Conservation (phyloP, 768 basidiomycete genomes). For the Mycena albidolilacea region DNA sequence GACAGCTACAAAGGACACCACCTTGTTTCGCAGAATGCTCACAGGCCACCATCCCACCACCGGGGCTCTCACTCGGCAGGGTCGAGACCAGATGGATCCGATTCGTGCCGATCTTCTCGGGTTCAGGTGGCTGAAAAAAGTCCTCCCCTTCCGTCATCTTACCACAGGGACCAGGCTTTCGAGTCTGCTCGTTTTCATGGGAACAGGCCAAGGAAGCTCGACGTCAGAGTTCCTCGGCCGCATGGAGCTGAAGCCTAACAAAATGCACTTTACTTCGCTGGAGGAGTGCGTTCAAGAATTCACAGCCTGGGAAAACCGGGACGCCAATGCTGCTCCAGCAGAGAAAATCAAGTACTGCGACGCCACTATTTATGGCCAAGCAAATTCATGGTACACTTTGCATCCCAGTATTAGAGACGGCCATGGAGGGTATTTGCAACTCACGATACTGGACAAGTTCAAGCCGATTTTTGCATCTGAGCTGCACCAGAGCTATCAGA, state of each 20-base stretch:
- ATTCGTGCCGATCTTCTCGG: neutral
- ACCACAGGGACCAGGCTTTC: neutral
- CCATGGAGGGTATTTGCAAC: neutral
- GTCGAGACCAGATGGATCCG: neutral
- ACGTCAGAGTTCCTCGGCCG: neutral
- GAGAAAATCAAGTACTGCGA: neutral
- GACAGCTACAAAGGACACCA: neutral
- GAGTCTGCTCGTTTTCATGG: neutral
- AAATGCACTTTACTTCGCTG: neutral
- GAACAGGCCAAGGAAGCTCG: neutral
- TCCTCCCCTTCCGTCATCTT: neutral
- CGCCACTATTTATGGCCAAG: neutral
- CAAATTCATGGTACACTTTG: neutral
- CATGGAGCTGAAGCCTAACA: neutral
- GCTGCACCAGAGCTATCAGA: conserved; percentile 1
- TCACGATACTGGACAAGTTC: conserved; percentile 22
- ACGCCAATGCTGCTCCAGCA: neutral
- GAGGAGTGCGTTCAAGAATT: neutral
- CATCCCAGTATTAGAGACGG: neutral
- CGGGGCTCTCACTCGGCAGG: neutral
- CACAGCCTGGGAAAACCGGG: neutral
- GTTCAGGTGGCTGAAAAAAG: neutral
- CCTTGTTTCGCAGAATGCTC: neutral
- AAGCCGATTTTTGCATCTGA: conserved; percentile 4
- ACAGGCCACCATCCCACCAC: neutral